Evolutionary conservation across 2,329 filamentous ascomycete genomes (phyloP).

Genomic region (Juglanconis sp.): DNA sequence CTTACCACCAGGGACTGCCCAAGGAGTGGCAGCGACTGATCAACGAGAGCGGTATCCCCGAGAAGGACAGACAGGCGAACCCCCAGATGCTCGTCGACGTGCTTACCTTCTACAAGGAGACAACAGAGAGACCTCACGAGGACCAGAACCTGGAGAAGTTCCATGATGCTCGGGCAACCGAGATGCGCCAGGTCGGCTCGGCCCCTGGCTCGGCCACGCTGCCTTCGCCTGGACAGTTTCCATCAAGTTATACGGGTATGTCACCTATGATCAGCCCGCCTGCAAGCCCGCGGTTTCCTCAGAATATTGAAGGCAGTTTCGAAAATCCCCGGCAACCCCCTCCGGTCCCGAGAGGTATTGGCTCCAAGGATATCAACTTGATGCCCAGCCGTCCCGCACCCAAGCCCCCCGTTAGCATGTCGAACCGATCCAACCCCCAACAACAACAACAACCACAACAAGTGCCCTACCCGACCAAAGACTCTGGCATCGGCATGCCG

Average conservation of each 20-base stretch:
- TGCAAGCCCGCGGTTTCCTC: slow-evolving; percentile 80
- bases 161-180: slow-evolving; percentile 70
- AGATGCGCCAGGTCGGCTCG: slow-evolving; percentile 43
- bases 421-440: slow-evolving; percentile 51
- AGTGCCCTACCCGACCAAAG: slow-evolving; percentile 54
- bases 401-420: slow-evolving; percentile 70
- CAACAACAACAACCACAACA: slow-evolving; percentile 27
- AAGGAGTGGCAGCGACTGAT: slow-evolving; percentile 97
- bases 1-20: slow-evolving; percentile 68
- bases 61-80: slow-evolving; percentile 93
- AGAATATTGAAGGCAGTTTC: slow-evolving; percentile 87
- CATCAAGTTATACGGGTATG: slow-evolving; percentile 54
- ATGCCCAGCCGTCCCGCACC: slow-evolving; percentile 83
- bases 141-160: slow-evolving; percentile 96
- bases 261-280: slow-evolving; percentile 72
- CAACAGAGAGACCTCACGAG: slow-evolving; percentile 73
- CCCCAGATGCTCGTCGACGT: slow-evolving; percentile 95
- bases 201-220: slow-evolving; percentile 42
- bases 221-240: slow-evolving; percentile 51
- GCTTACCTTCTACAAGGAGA: slow-evolving; percentile 95
- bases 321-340: slow-evolving; percentile 94
- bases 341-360: slow-evolving; percentile 68
- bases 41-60: slow-evolving; percentile 91
- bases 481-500: slow-evolving; percentile 62
- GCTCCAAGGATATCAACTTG: slow-evolving; percentile 56